Evolutionary conservation across 768 basidiomycete genomes (phyloP), one percentile per base, ranked within the genome.

Genomic region (Amanita rimosa): DNA sequence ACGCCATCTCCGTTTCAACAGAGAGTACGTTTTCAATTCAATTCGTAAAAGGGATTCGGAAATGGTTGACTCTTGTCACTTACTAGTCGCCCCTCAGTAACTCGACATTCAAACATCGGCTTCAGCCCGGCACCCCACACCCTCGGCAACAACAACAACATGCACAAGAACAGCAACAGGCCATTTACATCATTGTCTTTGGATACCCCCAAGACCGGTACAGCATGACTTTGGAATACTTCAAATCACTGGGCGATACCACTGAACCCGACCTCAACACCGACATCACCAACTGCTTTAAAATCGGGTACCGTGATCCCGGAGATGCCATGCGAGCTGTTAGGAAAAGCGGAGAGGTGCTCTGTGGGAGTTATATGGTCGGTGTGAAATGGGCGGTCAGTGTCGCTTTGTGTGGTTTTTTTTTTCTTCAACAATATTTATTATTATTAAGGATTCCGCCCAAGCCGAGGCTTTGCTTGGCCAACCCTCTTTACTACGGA

Each of bases 151-250:
- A 36, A 6, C 36, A 38, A 47, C 37, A 26, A n/a, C 36, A 14
- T 10, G 64, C n/a, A 51, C 62, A 36, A 4, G 43, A 64, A 9
- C 73, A 77, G n/a, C n/a, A n/a, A 24, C 50, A 52, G 21, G 69
- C 75, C 2, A 60, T 75, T 24, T 83, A 83, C 57, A 70, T 94
- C 33, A 71, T 91, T 57, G 79, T 94, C 45, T 94, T 90, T 52
- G 91, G 91, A n/a, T 94, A 91, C 60, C 89, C 91, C 4, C 69
- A 78, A 27, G 85, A 91, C n/a, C n/a, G n/a, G 58, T 85, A 83
- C 61, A 78, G 75, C 46, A 59, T 80, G 13, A 79, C 84, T 0
- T 78, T 76, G 13, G 84, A 85, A 57, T 85, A 85, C 62, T 85
- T 89, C 68, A 75, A 74, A 55, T 78, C 81, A 1, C 65, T 94